Evolutionary conservation across 2,329 filamentous ascomycete species (phyloP), one percentile per base, ranked within the genome.

Genomic region (Diaporthe ilicicola): DNA sequence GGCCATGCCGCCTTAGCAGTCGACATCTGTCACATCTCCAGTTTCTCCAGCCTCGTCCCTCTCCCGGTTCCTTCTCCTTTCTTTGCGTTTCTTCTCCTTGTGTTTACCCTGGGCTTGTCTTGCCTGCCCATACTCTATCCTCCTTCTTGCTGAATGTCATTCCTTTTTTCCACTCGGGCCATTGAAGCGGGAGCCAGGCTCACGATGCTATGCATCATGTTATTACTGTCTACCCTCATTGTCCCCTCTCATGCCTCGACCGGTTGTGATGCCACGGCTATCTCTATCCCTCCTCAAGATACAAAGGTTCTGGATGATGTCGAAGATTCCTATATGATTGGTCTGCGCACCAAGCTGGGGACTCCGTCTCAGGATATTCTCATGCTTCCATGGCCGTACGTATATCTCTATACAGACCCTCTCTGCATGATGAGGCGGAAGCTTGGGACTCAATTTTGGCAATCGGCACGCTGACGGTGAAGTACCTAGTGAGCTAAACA

Each of bases 401-500:
- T 76, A 24, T 22, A 50, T 24, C 22, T 13, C 46, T 50, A 50
- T 15, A 50, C 22, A 50, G n/a, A 50, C 46, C 22, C 22, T 27
- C 9, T 27, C 12, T 50, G 22, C 46, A 50, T 15, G n/a, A 27
- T n/a, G n/a, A 50, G 3, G 22, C 46, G 46, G n/a, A 50, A 24
- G 46, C 46, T 22, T 50, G 46, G 8, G n/a, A 50, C 12, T 17
- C n/a, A 19, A 51, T 37, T n/a, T 13, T 13, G 32, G 19, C 29
- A 10, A 17, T 37, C 12, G 34, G 55, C n/a, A 59, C 55, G 22
- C 55, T 59, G 34, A 44, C n/a, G 22, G 22, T 59, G 54, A 50
- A 34, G 27, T 59, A n/a, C 32, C 32, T 34, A 81, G 79, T 2
- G 79, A 82, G 12, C 68, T 82, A 19, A 82, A 81, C 29, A 81